Evolutionary conservation across 1,284 basidiomycete species (phyloP).

Genomic region (Puccinia brachypodii): DNA sequence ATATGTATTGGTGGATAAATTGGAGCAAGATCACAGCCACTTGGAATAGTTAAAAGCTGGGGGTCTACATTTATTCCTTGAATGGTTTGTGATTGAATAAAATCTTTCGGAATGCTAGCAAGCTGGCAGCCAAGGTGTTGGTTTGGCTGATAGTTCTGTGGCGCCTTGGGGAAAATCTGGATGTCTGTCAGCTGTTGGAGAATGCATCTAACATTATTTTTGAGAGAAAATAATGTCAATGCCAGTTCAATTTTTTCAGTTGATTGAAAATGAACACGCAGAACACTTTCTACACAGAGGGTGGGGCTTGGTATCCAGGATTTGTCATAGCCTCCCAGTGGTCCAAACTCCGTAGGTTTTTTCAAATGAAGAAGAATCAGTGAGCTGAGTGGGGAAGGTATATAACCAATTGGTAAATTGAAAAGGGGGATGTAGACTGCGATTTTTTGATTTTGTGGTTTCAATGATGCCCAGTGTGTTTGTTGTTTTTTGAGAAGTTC

Average conservation of each 20-base stretch:
- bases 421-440: neutral
- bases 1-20: neutral
- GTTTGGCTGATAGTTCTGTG: neutral
- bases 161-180: neutral
- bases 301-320: neutral
- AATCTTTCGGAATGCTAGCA: neutral
- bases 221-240: neutral
- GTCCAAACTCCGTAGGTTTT: neutral
- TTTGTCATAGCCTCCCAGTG: neutral
- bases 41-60: neutral
- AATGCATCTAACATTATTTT: neutral
- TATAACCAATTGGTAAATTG: neutral
- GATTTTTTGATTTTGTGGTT: neutral
- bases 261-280: neutral
- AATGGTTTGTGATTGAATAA: neutral
- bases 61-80: neutral
- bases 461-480: neutral
- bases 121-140: slow-evolving; percentile 5
- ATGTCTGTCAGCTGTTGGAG: neutral
- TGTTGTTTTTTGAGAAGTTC: neutral
- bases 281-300: neutral
- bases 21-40: neutral
- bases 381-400: neutral
- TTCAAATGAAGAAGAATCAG: neutral
- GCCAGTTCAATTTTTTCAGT: neutral